phyloP scores from a whole-genome alignment of 768 basidiomycete genomes.

The Mycena vitilis region DNA sequence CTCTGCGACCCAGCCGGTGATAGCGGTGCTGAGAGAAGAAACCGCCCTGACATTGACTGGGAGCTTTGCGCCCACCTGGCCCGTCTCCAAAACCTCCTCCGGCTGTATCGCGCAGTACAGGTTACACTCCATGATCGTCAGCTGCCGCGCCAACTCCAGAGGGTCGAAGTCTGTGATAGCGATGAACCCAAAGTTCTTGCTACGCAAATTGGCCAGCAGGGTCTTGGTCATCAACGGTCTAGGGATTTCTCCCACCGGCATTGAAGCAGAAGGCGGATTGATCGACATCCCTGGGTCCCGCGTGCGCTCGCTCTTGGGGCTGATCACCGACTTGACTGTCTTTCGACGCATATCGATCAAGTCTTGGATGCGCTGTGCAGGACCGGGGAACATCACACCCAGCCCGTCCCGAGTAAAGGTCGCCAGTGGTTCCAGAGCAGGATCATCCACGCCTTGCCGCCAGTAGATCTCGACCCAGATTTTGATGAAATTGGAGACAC shows the following conservation, averaged over 20 bases:
- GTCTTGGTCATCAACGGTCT: conserved; percentile 88
- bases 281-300: conserved; percentile 83
- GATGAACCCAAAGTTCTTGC: conserved; percentile 71
- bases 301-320: conserved; percentile 70
- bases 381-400: conserved; percentile 70
- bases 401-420: conserved; percentile 74
- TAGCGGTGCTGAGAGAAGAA: conserved; percentile 87
- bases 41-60: conserved; percentile 85
- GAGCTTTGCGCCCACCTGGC: conserved; percentile 73
- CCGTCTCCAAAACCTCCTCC: conserved; percentile 89
- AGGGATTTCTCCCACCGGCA: conserved; percentile 76
- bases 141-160: conserved; percentile 90
- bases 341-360: conserved; percentile 68
- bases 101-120: conserved; percentile 88
- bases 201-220: conserved; percentile 74
- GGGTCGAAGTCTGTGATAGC: conserved; percentile 92
- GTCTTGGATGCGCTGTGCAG: conserved; percentile 80
- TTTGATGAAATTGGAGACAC: conserved; percentile 94
- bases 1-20: conserved; percentile 97
- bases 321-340: conserved; percentile 59
- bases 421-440: conserved; percentile 65
- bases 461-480: conserved; percentile 94
- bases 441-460: conserved; percentile 79
- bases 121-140: conserved; percentile 93
- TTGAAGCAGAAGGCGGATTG: conserved; percentile 62